A percentile compares a stretch with the other conserved stretches of the same genome.
Evolutionary conservation across 2,329 filamentous ascomycete genomes (phyloP).

Genomic region (Aureobasidium sp.): DNA sequence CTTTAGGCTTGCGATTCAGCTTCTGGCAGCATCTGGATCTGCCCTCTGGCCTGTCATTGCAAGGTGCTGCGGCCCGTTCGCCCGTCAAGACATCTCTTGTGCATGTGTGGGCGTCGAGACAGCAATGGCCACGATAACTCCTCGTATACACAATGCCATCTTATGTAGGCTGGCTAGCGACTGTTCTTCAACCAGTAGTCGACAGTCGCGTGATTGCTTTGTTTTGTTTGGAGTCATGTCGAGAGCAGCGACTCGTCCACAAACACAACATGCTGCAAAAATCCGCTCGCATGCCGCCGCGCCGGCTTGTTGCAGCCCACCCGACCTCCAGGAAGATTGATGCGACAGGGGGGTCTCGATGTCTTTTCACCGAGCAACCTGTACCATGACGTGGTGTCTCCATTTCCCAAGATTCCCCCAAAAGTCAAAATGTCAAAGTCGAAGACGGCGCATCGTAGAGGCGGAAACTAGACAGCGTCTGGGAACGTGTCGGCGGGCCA

Average conservation of each 20-base stretch:
- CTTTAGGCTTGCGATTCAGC: background rate
- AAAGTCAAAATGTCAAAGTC: slow-evolving; percentile 8
- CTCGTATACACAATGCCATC: background rate
- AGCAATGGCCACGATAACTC: slow-evolving; percentile 1
- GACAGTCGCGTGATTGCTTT: background rate
- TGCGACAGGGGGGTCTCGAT: slow-evolving; percentile 1
- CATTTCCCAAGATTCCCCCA: slow-evolving; percentile 12
- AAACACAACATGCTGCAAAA: background rate
- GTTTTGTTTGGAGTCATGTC: background rate
- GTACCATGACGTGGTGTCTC: slow-evolving; percentile 13
- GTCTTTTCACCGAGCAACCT: background rate
- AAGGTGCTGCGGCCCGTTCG: background rate
- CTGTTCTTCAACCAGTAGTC: background rate
- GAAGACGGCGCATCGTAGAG: background rate
- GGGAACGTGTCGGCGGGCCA: slow-evolving; percentile 5
- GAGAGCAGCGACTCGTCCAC: background rate
- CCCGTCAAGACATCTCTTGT: background rate
- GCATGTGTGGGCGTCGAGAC: background rate
- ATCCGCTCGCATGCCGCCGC: slow-evolving; percentile 4
- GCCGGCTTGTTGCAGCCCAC: slow-evolving; percentile 1
- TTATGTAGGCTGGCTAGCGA: background rate
- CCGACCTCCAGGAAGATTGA: background rate
- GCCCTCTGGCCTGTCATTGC: background rate
- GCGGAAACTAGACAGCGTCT: slow-evolving; percentile 6
- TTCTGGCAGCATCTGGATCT: background rate